These are phyloP conservation scores for Solanum chilense DNA, from an alignment of 257 asterid species.

Conservation along the genomic window DNA sequence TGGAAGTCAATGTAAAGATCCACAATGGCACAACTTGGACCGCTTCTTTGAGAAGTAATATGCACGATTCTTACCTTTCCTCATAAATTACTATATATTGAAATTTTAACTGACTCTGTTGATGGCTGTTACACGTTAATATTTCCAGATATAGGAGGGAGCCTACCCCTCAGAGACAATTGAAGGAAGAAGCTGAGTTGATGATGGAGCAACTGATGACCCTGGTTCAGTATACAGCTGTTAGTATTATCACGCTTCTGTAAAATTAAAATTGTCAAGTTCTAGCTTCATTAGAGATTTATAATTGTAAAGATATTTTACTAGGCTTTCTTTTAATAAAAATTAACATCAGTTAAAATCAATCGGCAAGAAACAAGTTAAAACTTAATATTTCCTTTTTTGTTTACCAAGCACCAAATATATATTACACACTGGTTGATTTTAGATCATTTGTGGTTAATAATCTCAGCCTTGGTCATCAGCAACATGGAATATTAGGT, in stretches of 20 bases:
- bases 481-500: not conserved
- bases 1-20: not conserved
- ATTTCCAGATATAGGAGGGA: not conserved
- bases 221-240: not conserved
- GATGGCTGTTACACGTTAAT: not conserved
- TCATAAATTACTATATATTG: not conserved
- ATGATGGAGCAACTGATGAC: not conserved
- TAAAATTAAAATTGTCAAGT: not conserved
- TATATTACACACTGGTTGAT: not conserved
- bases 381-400: not conserved
- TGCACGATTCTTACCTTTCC: not conserved
- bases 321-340: not conserved
- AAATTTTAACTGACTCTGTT: not conserved
- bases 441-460: not conserved
- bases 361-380: not conserved
- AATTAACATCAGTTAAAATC: not conserved
- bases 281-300: not conserved
- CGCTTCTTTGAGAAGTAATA: not conserved
- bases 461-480: not conserved
- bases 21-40: not conserved
- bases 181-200: not conserved
- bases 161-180: not conserved
- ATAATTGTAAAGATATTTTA: not conserved
- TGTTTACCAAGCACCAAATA: not conserved
- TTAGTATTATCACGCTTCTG: not conserved